phyloP scores from a whole-genome alignment of 2,329 filamentous ascomycete genomes.

The Arthrobotrys sphaeroides region DNA sequence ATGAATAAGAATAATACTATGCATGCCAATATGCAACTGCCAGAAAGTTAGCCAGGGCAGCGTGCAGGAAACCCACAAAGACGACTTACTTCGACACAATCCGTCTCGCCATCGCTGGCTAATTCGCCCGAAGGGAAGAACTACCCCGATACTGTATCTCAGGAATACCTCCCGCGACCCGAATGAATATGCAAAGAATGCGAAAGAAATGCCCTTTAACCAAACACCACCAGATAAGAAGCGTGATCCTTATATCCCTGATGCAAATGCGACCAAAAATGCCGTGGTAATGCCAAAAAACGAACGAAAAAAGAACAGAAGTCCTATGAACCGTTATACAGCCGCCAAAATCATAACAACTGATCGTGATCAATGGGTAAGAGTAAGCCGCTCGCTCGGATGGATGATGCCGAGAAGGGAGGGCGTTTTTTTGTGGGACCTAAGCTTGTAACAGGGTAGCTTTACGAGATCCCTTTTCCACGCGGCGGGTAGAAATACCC shows the following conservation, averaged over 20 bases:
- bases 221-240: no score
- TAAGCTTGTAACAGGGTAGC: not conserved
- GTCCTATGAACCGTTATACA: not conserved
- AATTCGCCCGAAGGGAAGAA: not conserved
- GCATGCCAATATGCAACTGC: conserved; percentile 54
- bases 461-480: not conserved
- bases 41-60: not conserved
- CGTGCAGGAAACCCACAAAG: not conserved
- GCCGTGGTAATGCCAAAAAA: not conserved
- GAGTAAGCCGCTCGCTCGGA: not conserved
- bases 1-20: conserved; percentile 56
- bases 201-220: not conserved
- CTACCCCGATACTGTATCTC: not conserved
- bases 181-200: no score
- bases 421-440: not conserved
- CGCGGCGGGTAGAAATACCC: not conserved
- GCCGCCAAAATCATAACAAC: not conserved
- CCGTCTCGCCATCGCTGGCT: conserved; percentile 47
- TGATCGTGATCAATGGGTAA: not conserved
- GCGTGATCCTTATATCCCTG: no score
- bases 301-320: not conserved
- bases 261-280: no score
- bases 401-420: not conserved
- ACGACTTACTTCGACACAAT: conserved; percentile 47
- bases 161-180: not conserved